These are phyloP conservation scores for Hyaloscypha variabilis DNA, from an alignment of 495 filamentous ascomycete genomes.

Conservation along the genomic window DNA sequence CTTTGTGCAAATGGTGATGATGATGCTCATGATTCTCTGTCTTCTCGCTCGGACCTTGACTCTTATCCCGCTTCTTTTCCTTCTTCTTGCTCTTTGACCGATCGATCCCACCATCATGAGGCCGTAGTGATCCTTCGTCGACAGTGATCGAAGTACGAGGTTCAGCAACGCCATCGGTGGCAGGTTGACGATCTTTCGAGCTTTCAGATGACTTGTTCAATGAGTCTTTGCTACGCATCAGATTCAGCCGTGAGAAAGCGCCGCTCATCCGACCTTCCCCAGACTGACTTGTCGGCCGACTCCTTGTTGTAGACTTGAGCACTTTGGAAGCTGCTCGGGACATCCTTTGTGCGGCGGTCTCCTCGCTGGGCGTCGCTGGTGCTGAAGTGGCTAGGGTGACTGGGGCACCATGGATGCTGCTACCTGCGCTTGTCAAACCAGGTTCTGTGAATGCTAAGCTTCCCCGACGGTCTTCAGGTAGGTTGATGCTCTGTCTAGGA, in stretches of 20 bases:
- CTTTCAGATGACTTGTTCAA: conserved; percentile 38
- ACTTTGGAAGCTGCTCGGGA: conserved; percentile 64
- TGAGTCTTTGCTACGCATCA: conserved; percentile 51
- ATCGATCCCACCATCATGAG: conserved; percentile 37
- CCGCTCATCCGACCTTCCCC: conserved; percentile 68
- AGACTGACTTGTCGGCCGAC: conserved; percentile 66
- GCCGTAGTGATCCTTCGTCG: conserved; percentile 42
- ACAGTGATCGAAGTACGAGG: conserved; percentile 45
- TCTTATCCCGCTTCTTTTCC: conserved; percentile 46
- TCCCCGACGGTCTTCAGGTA: conserved; percentile 43
- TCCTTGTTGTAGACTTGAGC: conserved; percentile 56
- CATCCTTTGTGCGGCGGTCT: conserved; percentile 48
- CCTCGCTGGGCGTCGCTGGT: conserved; percentile 52
- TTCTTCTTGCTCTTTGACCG: conserved; percentile 47
- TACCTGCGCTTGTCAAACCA: conserved; percentile 39
- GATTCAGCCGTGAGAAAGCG: conserved; percentile 66
- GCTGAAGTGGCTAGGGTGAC: conserved; percentile 26
- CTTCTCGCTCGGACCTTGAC: conserved; percentile 32
- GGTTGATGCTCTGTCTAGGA: conserved; percentile 21
- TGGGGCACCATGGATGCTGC: conserved; percentile 2
- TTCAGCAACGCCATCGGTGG: conserved; percentile 38
- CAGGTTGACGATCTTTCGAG: conserved; percentile 36
- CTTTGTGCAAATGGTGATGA: conserved; percentile 34
- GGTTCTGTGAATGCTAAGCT: conserved; percentile 52
- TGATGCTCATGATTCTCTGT: conserved; percentile 16